A percentile compares a stretch with the other conserved stretches of the same genome.
These are phyloP conservation scores for Herpetospermum pedunculosum DNA, from an alignment of 306 rosid genomes.

Conservation along the genomic window DNA sequence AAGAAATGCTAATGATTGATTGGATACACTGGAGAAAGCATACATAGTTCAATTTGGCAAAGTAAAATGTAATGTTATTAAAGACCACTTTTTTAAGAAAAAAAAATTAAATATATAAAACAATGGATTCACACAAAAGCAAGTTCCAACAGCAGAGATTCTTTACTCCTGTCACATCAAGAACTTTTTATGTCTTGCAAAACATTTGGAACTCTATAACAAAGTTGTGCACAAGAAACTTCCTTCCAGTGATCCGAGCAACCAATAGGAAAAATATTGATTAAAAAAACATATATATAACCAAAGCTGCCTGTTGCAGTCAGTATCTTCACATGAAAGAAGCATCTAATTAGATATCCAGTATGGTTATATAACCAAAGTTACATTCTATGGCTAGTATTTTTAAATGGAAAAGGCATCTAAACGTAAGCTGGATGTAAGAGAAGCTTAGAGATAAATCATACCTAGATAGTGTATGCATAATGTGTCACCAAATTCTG, in stretches of 20 bases:
- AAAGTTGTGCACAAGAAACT: not conserved
- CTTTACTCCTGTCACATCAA: not conserved
- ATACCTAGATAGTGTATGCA: slow-evolving; percentile 82
- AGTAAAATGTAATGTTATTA: not conserved
- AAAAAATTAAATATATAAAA: no score
- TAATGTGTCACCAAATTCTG: slow-evolving; percentile 34
- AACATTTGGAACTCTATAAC: not conserved
- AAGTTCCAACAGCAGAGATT: not conserved
- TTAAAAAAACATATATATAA: not conserved
- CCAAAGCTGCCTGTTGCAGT: not conserved
- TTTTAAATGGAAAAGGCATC: not conserved
- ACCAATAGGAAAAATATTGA: not conserved
- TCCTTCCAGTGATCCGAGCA: not conserved
- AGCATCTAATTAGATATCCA: not conserved
- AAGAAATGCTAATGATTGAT: not conserved
- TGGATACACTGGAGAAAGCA: not conserved
- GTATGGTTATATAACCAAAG: not conserved
- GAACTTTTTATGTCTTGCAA: not conserved
- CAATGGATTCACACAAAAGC: not conserved
- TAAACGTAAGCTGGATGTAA: not conserved
- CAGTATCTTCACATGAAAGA: not conserved
- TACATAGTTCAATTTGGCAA: not conserved
- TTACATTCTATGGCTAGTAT: not conserved
- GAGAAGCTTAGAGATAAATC: slow-evolving; percentile 8
- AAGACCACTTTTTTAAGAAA: not conserved